phyloP scores from a whole-genome alignment of 805 yeast genomes.

The Saccharomycopsis lassenensis region DNA sequence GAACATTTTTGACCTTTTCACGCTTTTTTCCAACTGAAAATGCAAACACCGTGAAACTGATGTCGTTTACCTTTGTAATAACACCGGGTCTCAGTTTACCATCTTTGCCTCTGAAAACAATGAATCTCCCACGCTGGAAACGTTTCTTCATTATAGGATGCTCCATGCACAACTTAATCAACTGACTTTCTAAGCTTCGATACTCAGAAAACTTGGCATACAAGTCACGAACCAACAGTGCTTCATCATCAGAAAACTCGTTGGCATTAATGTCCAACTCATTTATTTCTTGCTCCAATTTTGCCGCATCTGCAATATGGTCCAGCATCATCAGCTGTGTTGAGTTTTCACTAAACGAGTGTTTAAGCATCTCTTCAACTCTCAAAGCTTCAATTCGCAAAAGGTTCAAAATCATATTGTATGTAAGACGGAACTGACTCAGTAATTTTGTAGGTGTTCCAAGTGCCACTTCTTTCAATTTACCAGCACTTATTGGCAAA shows the following conservation, averaged over 20 bases:
- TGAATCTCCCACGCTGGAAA: slow-evolving; percentile 43
- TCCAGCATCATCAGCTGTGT: slow-evolving; percentile 80
- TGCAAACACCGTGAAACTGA: slow-evolving; percentile 30
- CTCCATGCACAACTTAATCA: slow-evolving; percentile 38
- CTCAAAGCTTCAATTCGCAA: slow-evolving; percentile 86
- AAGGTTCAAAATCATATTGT: slow-evolving; percentile 87
- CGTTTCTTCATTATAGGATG: slow-evolving; percentile 37
- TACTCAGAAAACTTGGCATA: slow-evolving; percentile 37
- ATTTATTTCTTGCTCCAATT: slow-evolving; percentile 37
- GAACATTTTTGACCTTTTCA: slow-evolving; percentile 19
- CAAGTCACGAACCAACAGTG: slow-evolving; percentile 33
- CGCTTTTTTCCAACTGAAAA: slow-evolving; percentile 34
- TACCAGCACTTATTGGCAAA: slow-evolving; percentile 43
- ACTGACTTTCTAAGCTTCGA: slow-evolving; percentile 31
- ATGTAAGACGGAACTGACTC: slow-evolving; percentile 89
- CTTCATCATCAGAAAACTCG: slow-evolving; percentile 5
- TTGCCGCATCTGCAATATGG: slow-evolving; percentile 56
- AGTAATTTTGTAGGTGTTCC: slow-evolving; percentile 86
- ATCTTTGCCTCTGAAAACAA: slow-evolving; percentile 43
- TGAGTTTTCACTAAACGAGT: slow-evolving; percentile 86
- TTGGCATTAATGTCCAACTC: slow-evolving; percentile 24
- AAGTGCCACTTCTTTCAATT: slow-evolving; percentile 69
- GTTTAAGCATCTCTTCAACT: slow-evolving; percentile 98
- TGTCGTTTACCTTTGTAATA: slow-evolving; percentile 33
- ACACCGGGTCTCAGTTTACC: slow-evolving; percentile 41